Percentiles rank a stretch among this genome's conserved stretches.
phyloP scores from a whole-genome alignment of 75 land plant species.

The Sequoia sempervirens region DNA sequence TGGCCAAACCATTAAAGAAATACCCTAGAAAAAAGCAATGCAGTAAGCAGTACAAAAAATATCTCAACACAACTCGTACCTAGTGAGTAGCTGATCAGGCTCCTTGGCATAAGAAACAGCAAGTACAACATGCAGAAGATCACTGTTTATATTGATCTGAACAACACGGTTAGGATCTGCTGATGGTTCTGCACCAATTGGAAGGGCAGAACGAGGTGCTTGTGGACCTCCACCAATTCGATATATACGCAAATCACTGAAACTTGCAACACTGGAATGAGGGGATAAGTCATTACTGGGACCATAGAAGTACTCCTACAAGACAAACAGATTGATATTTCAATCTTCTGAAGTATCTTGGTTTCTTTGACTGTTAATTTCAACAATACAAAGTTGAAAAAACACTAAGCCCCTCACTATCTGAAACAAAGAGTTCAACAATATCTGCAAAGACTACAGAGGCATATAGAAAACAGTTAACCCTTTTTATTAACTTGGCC shows the following conservation, averaged over 20 bases:
- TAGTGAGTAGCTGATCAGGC: slow-evolving; percentile 82
- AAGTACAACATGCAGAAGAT: slow-evolving; percentile 76
- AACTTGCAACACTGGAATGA: slow-evolving; percentile 69
- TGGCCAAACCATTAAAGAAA: not conserved
- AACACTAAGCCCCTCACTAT: not conserved
- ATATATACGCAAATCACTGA: slow-evolving; percentile 74
- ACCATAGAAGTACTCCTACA: slow-evolving; percentile 98
- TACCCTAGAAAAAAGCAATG: slow-evolving; percentile 1
- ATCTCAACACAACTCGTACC: slow-evolving; percentile 34
- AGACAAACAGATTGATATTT: not conserved
- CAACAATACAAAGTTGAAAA: not conserved
- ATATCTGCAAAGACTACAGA: not conserved
- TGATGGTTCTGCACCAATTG: slow-evolving; percentile 95
- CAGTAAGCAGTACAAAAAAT: not conserved
- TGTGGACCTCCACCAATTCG: slow-evolving; percentile 97
- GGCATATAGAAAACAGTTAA: not conserved
- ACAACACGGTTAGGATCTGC: slow-evolving; percentile 89
- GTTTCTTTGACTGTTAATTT: not conserved
- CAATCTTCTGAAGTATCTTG: not conserved
- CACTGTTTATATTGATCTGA: slow-evolving; percentile 62
- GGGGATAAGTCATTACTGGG: slow-evolving; percentile 79
- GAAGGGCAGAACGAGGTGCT: slow-evolving; percentile 95
- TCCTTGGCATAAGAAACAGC: slow-evolving; percentile 96
- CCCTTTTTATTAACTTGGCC: not conserved
- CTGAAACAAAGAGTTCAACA: not conserved